phyloP scores from a whole-genome alignment of 1,139 yeast genomes.

The Blastobotrys elegans region DNA sequence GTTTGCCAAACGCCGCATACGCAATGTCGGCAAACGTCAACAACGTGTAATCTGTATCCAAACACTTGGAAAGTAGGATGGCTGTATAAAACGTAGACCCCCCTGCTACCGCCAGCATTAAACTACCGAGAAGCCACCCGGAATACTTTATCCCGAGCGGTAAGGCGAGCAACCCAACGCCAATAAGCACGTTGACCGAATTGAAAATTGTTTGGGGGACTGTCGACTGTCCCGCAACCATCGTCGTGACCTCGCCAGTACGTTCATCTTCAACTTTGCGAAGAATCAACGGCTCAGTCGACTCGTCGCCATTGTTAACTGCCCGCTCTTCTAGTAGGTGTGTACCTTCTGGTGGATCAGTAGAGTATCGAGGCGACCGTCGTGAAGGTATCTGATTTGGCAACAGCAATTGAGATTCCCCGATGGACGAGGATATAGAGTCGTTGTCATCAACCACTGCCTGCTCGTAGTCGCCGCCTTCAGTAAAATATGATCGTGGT shows the following conservation, averaged over 20 bases:
- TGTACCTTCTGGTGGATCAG: constrained; percentile 22
- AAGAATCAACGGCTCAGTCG: constrained; percentile 49
- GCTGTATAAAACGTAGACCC: constrained; percentile 66
- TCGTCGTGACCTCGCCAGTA: constrained; percentile 62
- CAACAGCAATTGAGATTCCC: constrained; percentile 5
- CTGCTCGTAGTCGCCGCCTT: constrained; percentile 22
- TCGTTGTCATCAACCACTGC: constrained; percentile 21
- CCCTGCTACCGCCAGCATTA: constrained; percentile 53
- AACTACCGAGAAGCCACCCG: constrained; percentile 72
- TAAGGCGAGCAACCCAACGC: constrained; percentile 78
- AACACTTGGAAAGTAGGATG: constrained; percentile 51
- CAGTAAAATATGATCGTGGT: constrained; percentile 46
- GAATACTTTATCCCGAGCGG: constrained; percentile 76
- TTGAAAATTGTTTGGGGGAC: constrained; percentile 85
- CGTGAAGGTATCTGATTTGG: constrained; percentile 6
- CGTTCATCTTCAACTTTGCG: constrained; percentile 66
- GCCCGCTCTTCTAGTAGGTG: constrained; percentile 26
- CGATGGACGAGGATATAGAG: not conserved
- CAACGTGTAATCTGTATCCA: constrained; percentile 71
- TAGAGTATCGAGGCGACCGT: constrained; percentile 11
- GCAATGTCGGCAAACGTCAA: constrained; percentile 89
- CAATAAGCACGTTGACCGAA: constrained; percentile 78
- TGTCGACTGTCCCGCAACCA: constrained; percentile 79
- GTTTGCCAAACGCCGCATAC: constrained; percentile 63
- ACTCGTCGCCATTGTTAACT: constrained; percentile 16